Percentiles rank a stretch among this genome's conserved stretches.
Conservation (phyloP, 2,329 filamentous ascomycete genomes). For the Penicillium capsulatum region DNA sequence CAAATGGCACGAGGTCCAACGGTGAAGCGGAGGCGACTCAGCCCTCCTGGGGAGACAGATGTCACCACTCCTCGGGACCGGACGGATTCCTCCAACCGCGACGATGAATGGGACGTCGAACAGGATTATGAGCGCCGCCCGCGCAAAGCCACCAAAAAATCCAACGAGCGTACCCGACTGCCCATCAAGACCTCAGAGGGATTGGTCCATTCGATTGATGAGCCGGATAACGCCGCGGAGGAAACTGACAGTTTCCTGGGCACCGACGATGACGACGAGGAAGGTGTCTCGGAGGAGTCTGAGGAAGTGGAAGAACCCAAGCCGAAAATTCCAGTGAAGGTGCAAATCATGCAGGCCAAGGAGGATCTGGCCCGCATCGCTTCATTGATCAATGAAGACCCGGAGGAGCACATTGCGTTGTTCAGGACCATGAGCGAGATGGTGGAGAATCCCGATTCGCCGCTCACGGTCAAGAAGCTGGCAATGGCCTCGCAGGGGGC, state of each 20-base stretch:
- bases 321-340: constrained; percentile 65
- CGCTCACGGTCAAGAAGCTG: constrained; percentile 76
- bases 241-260: constrained; percentile 63
- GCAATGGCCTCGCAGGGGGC: constrained; percentile 80
- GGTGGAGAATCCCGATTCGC: constrained; percentile 53
- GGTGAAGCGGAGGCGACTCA: constrained; percentile 50
- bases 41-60: constrained; percentile 42
- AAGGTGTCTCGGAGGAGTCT: constrained; percentile 43
- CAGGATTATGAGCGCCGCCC: constrained; percentile 81
- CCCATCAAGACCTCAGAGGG: constrained; percentile 86
- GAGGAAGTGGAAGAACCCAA: constrained; percentile 48
- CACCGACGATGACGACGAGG: constrained; percentile 54
- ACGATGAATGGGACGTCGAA: constrained; percentile 83
- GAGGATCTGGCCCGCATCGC: constrained; percentile 87
- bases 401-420: constrained; percentile 78
- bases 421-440: constrained; percentile 76
- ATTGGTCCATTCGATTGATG: constrained; percentile 58
- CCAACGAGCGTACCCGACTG: constrained; percentile 68
- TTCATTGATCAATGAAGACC: constrained; percentile 77
- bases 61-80: constrained; percentile 29
- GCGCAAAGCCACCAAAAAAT: constrained; percentile 70
- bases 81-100: constrained; percentile 65
- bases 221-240: constrained; percentile 44
- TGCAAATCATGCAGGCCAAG: constrained; percentile 82
- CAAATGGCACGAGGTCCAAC: constrained; percentile 47